Conservation (phyloP, 2,329 filamentous ascomycete genomes). For the Alternaria gaisen region DNA sequence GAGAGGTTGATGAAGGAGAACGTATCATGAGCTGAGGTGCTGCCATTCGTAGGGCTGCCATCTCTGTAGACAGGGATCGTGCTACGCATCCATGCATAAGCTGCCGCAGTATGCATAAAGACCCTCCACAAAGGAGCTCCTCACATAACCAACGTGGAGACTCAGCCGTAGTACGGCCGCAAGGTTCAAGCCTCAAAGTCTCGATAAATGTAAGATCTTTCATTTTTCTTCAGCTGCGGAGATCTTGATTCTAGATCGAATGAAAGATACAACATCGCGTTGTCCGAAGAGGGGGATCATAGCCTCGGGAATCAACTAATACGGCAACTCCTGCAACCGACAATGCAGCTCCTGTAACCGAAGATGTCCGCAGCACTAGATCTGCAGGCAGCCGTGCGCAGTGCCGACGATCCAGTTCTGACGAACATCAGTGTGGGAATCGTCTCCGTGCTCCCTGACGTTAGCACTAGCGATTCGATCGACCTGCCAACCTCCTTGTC, state of each 20-base stretch:
- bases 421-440: conserved; percentile 1
- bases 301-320: neutral
- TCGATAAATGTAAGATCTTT: conserved; percentile 1
- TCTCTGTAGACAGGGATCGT: conserved; percentile 6
- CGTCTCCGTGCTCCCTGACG: conserved; percentile 10
- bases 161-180: neutral
- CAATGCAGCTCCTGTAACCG: conserved; percentile 3
- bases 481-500: conserved; percentile 8
- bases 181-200: conserved; percentile 2
- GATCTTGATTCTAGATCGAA: conserved; percentile 1
- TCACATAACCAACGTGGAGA: conserved; percentile 12
- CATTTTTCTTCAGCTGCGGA: conserved; percentile 1
- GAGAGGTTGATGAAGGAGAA: conserved; percentile 27
- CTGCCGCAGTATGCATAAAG: conserved; percentile 25
- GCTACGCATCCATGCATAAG: conserved; percentile 16
- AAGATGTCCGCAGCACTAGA: conserved; percentile 13
- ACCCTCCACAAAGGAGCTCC: conserved; percentile 9
- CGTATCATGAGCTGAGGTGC: conserved; percentile 21
- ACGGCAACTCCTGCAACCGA: neutral
- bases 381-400: conserved; percentile 26
- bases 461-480: conserved; percentile 10
- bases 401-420: conserved; percentile 28
- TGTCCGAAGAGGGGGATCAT: conserved; percentile 10
- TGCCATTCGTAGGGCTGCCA: conserved; percentile 23
- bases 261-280: conserved; percentile 8